Evolutionary conservation across 345 rosid genomes (phyloP).

Genomic region (Murraya paniculata): DNA sequence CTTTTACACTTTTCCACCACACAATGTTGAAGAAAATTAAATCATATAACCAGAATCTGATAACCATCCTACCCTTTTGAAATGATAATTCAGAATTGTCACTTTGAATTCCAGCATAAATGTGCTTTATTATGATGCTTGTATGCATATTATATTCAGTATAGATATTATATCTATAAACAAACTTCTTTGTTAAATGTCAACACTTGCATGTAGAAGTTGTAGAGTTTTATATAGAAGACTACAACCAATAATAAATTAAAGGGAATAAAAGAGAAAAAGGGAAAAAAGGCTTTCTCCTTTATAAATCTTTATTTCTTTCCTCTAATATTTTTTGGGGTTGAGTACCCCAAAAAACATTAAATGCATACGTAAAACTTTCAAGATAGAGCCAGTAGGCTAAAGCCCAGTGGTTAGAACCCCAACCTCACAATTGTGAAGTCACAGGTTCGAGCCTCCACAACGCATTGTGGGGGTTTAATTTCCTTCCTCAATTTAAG

Average conservation of each 20-base stretch:
- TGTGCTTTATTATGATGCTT: background rate
- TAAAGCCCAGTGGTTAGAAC: too few species aligned
- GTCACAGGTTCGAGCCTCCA: too few species aligned
- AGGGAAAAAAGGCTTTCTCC: background rate
- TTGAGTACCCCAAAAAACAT: background rate
- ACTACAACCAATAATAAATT: background rate
- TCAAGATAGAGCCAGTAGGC: too few species aligned
- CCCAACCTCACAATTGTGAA: too few species aligned
- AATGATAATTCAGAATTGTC: background rate
- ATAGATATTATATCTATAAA: background rate
- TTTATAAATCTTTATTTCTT: background rate
- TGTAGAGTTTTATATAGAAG: background rate
- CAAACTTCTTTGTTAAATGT: background rate
- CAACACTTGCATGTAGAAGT: background rate
- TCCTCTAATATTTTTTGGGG: background rate
- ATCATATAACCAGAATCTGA: background rate
- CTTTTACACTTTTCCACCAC: background rate
- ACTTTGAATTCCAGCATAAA: background rate
- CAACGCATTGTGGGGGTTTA: too few species aligned
- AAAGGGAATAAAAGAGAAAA: too few species aligned
- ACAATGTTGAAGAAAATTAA: background rate
- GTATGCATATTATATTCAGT: background rate
- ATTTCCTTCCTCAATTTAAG: too few species aligned
- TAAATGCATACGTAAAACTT: background rate
- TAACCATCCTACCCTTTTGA: background rate